Base-by-base conservation (phyloP, 2,329 filamentous ascomycete genomes). In the Nigrospora oryzae region DNA sequence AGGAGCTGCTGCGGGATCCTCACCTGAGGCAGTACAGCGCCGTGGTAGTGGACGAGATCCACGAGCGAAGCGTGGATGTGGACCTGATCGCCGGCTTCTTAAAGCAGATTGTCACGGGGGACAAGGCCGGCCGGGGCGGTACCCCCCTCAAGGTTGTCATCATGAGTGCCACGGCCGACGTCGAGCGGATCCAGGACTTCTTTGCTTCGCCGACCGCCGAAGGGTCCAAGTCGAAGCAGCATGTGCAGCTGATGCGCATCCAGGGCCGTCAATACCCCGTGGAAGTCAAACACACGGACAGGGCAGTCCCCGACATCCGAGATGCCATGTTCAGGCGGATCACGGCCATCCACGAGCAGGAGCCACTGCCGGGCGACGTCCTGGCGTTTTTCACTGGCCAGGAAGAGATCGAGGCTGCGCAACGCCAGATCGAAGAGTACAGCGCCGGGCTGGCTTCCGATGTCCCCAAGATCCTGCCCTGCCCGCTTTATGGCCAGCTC, bases 161-260 rank as follows among this genome's bases (percentile, higher is more conserved):
- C 59, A 98, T 98, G 93, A 96, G 90, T 73, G 93, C 93, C 41
- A 98, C 93, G 7, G 88, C 89, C 34, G 88, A 97, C 62, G 82
- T 95, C 46, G 83, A 91, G 48, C 80, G 77, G 45, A 80, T 97
- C 31, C 74, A 79, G 37, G 69, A 70, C 0, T 97, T 95, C 62
- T 96, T 97, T 67, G 53, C 36, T 1, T 15, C 31, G 38, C 43
- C 35, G n/a, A 35, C 44, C 30, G 40, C 28, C 7, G 30, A 48
- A n/a, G 40, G 53, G 33, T 34, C 45, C 5, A 53, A 45, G 47
- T 34, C 46, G 45, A 14, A 30, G 17, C 44, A 40, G 38, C 39
- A n/a, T 13, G 63, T 69, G 28, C 65, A 63, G 56, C 74, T 67
- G 55, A 78, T 64, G 42, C 80, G 82, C 54, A 90, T 96, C 44